Evolutionary conservation across 2,329 filamentous ascomycete species (phyloP), one percentile per base, ranked within the genome.

Genomic region (Fusarium sp.): DNA sequence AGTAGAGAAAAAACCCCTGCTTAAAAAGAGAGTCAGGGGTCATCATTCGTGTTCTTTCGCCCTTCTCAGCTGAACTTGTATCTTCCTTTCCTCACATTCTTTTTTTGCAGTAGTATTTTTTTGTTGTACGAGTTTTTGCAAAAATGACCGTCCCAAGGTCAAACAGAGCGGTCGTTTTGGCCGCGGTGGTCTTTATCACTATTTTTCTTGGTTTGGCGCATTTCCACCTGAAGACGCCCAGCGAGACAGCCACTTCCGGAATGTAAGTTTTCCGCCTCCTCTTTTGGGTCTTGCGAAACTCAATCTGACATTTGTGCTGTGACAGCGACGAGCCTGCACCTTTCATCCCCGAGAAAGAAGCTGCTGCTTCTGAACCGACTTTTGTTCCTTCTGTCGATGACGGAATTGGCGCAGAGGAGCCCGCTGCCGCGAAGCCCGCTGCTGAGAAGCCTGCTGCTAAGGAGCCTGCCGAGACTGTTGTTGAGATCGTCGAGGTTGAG

Each of bases 1-100:
- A 29, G 9, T 14, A 24, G 4, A 22, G 38, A 30, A 20, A 30
- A 44, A 34, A 20, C 43, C 63, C 61, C 53, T 65, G 45, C 25
- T 45, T 43, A 57, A 59, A 46, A 60, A 52, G 61, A 66, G 63
- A 66, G 53, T 66, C 63, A 66, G 63, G 63, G 63, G 63, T 51
- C 54, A 42, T 25, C 15, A 34, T 40, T 25, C 15, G 43, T 40
- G 6, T 50, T 59, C 15, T 54, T 16, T 40, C n/a, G 20, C 34
- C 52, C 44, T 60, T 34, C 61, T 64, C 27, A 59, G 47, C 60
- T 47, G 47, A 63, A 51, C 58, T 49, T 20, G 30, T 42, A 16
- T 45, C 42, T 38, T 34, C 38, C 12, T 40, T 50, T 50, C 30
- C 16, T 24, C n/a, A 50, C 11, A 15, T 16, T 34, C 15, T 27